Conservation (phyloP, 352 stramenopile species). For the Phytopythium delawarense region DNA sequence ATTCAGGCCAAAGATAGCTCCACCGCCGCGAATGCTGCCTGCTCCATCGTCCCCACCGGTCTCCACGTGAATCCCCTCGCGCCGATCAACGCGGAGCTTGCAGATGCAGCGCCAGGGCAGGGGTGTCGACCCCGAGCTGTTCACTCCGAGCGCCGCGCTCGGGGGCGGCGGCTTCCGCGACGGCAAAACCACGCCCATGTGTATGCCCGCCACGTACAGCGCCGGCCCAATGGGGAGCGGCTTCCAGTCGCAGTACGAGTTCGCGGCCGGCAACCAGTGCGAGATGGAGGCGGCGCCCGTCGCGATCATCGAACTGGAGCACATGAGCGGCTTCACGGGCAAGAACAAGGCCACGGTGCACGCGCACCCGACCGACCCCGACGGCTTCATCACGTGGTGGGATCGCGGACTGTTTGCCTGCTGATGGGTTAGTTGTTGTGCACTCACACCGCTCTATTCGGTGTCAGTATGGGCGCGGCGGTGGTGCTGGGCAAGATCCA, state of each 20-base stretch:
- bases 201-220: conserved; percentile 1
- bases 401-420: neutral
- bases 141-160: conserved; percentile 30
- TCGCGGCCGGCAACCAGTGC: conserved; percentile 6
- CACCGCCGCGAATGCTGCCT: neutral
- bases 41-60: neutral
- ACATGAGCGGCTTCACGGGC: conserved; percentile 56
- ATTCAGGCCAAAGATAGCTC: neutral
- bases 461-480: conserved; percentile 42
- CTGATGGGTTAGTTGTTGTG: neutral
- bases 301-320: conserved; percentile 54
- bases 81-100: neutral
- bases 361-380: conserved; percentile 39
- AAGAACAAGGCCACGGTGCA: conserved; percentile 53
- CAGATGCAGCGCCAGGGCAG: conserved; percentile 31
- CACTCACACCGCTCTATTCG: neutral
- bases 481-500: conserved; percentile 46
- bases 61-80: neutral
- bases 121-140: conserved; percentile 48
- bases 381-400: conserved; percentile 56
- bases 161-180: conserved; percentile 2
- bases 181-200: neutral
- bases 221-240: neutral
- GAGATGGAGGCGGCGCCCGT: conserved; percentile 6
- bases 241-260: conserved; percentile 13